These are phyloP conservation scores for Fusarium secorum DNA, from an alignment of 2,329 filamentous ascomycete species.

Conservation along the genomic window DNA sequence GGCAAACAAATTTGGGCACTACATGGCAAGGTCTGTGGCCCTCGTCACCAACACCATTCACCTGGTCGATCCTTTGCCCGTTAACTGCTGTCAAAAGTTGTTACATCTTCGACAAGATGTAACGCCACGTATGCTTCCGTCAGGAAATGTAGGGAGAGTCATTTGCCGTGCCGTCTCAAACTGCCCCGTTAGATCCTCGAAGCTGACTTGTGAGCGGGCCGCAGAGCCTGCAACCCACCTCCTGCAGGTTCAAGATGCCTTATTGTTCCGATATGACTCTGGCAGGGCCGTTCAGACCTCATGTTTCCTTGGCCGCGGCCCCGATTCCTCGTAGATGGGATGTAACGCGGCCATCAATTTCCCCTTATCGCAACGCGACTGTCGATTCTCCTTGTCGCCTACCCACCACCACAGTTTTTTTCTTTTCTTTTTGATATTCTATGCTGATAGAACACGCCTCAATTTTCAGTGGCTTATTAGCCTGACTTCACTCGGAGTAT, in stretches of 20 bases:
- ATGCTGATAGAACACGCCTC: not conserved
- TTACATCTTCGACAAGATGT: not conserved
- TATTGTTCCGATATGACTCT: not conserved
- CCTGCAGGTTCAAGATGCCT: not conserved
- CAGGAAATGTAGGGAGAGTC: not conserved
- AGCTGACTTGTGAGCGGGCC: not conserved
- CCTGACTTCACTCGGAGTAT: not conserved
- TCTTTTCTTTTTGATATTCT: not conserved
- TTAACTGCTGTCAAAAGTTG: not conserved
- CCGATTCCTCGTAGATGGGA: not conserved
- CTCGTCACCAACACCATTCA: not conserved
- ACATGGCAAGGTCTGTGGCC: not conserved
- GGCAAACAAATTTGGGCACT: not conserved
- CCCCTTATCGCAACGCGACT: not conserved
- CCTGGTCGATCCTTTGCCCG: not conserved
- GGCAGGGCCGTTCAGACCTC: too few relatives aligned
- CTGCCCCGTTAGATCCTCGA: not conserved
- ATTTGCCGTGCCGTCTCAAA: not conserved
- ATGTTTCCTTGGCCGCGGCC: not conserved
- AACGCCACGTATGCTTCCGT: not conserved
- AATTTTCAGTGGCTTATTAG: not conserved
- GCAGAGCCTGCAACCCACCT: not conserved
- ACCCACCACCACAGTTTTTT: not conserved
- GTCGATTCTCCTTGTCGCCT: not conserved
- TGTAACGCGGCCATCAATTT: not conserved